These are phyloP conservation scores for Kappamyces sp. DNA, from an alignment of 192 early-diverging fungal genomes.

Conservation along the genomic window DNA sequence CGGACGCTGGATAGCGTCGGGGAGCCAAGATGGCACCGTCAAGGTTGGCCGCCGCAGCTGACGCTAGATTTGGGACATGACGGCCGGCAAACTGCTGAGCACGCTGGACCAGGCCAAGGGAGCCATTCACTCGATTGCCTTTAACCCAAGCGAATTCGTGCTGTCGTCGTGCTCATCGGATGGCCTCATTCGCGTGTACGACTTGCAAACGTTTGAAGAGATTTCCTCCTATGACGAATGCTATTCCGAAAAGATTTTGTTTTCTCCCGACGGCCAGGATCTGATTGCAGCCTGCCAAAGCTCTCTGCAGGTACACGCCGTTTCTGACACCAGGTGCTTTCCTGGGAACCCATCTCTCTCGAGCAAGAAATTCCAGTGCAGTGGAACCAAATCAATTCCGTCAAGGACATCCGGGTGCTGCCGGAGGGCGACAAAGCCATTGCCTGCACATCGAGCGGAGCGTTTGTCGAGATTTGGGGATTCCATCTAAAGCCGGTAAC, in stretches of 20 bases:
- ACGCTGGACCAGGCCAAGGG: slow-evolving; percentile 34
- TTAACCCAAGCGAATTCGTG: slow-evolving; percentile 56
- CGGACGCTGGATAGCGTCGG: slow-evolving; percentile 54
- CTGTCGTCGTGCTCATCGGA: slow-evolving; percentile 38
- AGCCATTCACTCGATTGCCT: slow-evolving; percentile 38
- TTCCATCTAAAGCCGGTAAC: slow-evolving; percentile 10
- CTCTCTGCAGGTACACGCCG: slow-evolving; percentile 32
- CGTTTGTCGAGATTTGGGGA: slow-evolving; percentile 47
- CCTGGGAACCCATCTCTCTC: slow-evolving; percentile 41
- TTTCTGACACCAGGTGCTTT: slow-evolving; percentile 30
- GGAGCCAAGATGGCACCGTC: slow-evolving; percentile 37
- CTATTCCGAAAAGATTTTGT: slow-evolving; percentile 17
- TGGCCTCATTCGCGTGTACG: slow-evolving; percentile 44
- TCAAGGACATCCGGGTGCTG: slow-evolving; percentile 39
- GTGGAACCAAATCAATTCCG: slow-evolving; percentile 30
- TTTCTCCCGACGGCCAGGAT: slow-evolving; percentile 40
- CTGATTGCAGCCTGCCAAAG: slow-evolving; percentile 33
- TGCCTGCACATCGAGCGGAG: slow-evolving; percentile 36
- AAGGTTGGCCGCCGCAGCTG: slow-evolving; percentile 28
- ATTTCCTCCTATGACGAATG: slow-evolving; percentile 24
- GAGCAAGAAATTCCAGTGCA: slow-evolving; percentile 26
- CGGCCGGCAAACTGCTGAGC: slow-evolving; percentile 45
- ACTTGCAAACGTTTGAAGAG: slow-evolving; percentile 48
- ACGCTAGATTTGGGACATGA: slow-evolving; percentile 53
- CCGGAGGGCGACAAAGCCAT: slow-evolving; percentile 38